Base-by-base conservation (phyloP, 2,329 filamentous ascomycete genomes). In the Fusarium nurragi region DNA sequence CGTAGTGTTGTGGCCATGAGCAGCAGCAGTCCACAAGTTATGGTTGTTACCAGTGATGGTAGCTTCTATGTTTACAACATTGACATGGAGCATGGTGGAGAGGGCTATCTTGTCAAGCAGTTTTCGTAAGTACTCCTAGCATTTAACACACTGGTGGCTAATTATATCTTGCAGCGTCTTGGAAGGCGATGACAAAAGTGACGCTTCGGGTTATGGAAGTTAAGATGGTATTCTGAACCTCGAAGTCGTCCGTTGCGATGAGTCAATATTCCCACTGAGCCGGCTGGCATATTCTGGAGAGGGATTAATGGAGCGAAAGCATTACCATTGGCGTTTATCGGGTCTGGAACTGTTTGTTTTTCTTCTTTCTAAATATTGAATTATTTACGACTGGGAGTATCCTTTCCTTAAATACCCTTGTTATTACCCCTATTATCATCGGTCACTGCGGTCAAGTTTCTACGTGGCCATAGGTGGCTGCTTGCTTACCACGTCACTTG, bases 1-100 rank as follows among this genome's bases (percentile, higher is more conserved):
- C 85, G 91, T 67, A 97, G 93, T 67, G 94, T 99, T n/a, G 95
- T 99, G 39, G 94, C 95, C 10, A 96, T 99, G 90, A 97, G 92
- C 75, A 95, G 90, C 73, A 97, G 89, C 74, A 94, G 91, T 23
- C 95, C 95, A 1, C 94, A 98, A 72, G 92, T 99, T 45, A 98
- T 99, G 94, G 92, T 98, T 1, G 94, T 97, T 14, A 99, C 95
- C 0, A 97, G 91, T 70, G 95, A 99, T 75, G 95, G 95, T 11
- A 90, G 90, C 22, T 98, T 97, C 74, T 97, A 95, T 71, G 90
- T 98, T 26, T 99, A 94, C 78, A 94, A 92, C 67, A 93, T 99
- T 52, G 94, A 99, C 75, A 87, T 99, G 81, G 94, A 97, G 70
- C 91, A 92, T 62, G 95, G 95, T 18, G 95, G 95, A 22, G 95